Percentiles rank a stretch among this genome's conserved stretches.
Conservation (phyloP, 2,329 filamentous ascomycete genomes). For the Aspergillus novofumigatus region DNA sequence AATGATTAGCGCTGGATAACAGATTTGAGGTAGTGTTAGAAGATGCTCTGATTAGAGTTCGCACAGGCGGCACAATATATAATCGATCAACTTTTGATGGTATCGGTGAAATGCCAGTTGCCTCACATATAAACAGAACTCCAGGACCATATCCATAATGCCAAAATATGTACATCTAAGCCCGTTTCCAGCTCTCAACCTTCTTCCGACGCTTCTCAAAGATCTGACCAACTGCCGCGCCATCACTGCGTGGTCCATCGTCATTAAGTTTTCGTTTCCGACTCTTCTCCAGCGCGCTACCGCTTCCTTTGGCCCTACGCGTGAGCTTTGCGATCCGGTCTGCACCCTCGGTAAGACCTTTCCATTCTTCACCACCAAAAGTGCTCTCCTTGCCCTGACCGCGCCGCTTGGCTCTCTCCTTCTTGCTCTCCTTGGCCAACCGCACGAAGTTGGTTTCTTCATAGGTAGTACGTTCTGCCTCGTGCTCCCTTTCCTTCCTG, state of each 20-base stretch:
- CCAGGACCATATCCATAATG: not conserved
- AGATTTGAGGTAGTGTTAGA: not conserved
- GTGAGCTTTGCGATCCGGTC: conserved; percentile 84
- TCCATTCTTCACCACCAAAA: conserved; percentile 94
- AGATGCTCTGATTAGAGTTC: not conserved
- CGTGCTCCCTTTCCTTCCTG: conserved; percentile 67
- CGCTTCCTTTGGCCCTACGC: conserved; percentile 58
- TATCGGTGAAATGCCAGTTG: not conserved
- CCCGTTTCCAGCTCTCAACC: conserved; percentile 40
- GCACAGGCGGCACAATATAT: not conserved
- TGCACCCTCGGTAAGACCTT: conserved; percentile 74
- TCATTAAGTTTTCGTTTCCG: conserved; percentile 71
- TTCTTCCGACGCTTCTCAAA: conserved; percentile 45
- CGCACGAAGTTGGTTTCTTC: conserved; percentile 91
- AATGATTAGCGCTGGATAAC: not conserved
- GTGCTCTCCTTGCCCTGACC: conserved; percentile 46
- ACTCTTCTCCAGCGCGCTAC: conserved; percentile 70
- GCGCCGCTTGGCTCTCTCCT: conserved; percentile 66
- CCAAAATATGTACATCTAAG: not conserved
- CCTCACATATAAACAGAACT: conserved; percentile 3
- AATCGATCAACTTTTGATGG: not conserved
- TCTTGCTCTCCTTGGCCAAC: conserved; percentile 81
- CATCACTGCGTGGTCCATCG: conserved; percentile 66
- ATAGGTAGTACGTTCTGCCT: conserved; percentile 76
- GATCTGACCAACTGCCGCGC: conserved; percentile 63